Conservation (phyloP, 73 alveolate species). For the Paramecium pentaurelia region DNA sequence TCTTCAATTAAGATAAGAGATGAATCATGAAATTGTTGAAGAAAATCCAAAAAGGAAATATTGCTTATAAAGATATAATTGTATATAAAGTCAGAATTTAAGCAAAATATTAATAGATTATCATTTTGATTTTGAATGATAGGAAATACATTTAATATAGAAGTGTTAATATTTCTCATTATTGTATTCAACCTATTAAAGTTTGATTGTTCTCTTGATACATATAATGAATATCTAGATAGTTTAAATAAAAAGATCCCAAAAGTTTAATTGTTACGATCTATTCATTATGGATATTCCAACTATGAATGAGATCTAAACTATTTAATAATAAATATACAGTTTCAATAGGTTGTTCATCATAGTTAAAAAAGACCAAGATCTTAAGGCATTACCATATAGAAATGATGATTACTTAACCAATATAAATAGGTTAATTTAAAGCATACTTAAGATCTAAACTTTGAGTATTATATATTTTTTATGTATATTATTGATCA, state of each 20-base stretch:
- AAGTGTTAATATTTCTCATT: background rate
- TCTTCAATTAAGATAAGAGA: background rate
- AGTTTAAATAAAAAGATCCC: background rate
- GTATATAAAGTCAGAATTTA: background rate
- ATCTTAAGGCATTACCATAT: background rate
- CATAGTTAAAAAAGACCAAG: background rate
- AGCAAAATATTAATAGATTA: background rate
- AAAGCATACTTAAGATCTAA: background rate
- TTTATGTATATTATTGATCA: background rate
- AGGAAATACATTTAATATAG: constrained; percentile 2
- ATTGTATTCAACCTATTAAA: background rate
- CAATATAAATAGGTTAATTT: background rate
- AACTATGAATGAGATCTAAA: background rate
- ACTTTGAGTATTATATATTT: background rate
- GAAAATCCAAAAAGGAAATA: background rate
- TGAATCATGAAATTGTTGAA: background rate
- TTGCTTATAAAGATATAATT: background rate
- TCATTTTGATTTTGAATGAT: background rate
- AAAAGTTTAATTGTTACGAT: background rate
- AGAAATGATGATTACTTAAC: constrained; percentile 28
- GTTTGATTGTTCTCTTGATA: background rate
- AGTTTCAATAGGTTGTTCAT: constrained; percentile 4
- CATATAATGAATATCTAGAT: background rate
- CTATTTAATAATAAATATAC: background rate
- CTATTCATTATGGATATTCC: constrained; percentile 3